Evolutionary conservation across 192 early-diverging fungal genomes (phyloP).

Genomic region (Entomortierella chlamydospora): DNA sequence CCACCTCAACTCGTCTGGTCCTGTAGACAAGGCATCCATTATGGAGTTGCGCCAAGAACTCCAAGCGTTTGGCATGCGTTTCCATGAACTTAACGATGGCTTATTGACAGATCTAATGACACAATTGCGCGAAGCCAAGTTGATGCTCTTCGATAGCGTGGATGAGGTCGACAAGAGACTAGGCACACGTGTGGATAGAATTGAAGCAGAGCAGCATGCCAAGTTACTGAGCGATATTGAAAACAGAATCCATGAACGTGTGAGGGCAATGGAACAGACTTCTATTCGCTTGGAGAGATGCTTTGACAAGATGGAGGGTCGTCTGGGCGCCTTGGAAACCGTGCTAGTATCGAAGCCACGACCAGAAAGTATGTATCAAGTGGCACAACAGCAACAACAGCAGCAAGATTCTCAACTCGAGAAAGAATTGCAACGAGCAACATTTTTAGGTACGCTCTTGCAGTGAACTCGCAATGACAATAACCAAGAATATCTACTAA

Average conservation of each 20-base stretch:
- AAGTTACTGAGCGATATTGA: slow-evolving; percentile 30
- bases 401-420: neutral
- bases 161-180: slow-evolving; percentile 11
- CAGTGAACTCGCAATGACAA: too few relatives aligned
- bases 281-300: slow-evolving; percentile 16
- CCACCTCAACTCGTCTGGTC: neutral
- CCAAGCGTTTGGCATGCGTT: slow-evolving; percentile 27
- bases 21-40: slow-evolving; percentile 7
- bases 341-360: slow-evolving; percentile 6
- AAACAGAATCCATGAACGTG: slow-evolving; percentile 35
- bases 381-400: neutral
- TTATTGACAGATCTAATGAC: slow-evolving; percentile 31
- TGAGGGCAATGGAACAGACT: slow-evolving; percentile 34
- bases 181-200: slow-evolving; percentile 2
- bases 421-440: neutral
- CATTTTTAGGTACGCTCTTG: neutral
- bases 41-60: slow-evolving; percentile 31
- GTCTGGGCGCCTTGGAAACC: slow-evolving; percentile 30
- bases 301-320: slow-evolving; percentile 42
- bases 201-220: slow-evolving; percentile 32
- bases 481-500: too few relatives aligned
- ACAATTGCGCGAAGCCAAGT: slow-evolving; percentile 25
- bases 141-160: slow-evolving; percentile 8
- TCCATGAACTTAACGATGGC: slow-evolving; percentile 38
- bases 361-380: slow-evolving; percentile 31